Evolutionary conservation across 192 early-diverging fungal genomes (phyloP).

Genomic region (Rhizophagus sp.): DNA sequence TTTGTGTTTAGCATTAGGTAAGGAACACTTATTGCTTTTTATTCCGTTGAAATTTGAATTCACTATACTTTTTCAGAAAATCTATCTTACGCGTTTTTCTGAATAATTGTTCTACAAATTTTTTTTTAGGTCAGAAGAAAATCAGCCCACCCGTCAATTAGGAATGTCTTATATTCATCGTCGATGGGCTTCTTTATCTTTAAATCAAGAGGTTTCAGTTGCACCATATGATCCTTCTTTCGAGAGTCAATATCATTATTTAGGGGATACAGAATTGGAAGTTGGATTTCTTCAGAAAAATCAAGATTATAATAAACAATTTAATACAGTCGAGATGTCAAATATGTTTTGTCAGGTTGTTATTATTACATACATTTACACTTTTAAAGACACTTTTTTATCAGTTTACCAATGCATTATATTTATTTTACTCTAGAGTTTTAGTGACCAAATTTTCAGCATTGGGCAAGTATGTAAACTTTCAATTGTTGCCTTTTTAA

Average conservation of each 20-base stretch:
- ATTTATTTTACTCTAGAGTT: conserved; percentile 42
- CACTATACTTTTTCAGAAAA: not conserved
- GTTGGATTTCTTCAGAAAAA: conserved; percentile 57
- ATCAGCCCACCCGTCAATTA: conserved; percentile 47
- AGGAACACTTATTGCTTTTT: not conserved
- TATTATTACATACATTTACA: not conserved
- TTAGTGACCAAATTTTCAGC: conserved; percentile 81
- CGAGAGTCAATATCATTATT: conserved; percentile 44
- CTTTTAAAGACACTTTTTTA: not conserved
- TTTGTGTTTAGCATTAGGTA: conserved; percentile 84
- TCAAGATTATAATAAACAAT: conserved; percentile 52
- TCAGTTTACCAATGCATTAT: not conserved
- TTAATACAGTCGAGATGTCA: conserved; percentile 76
- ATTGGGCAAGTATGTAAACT: conserved; percentile 57
- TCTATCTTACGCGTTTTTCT: not conserved
- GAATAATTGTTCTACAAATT: not conserved
- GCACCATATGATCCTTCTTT: conserved; percentile 60
- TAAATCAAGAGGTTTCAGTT: conserved; percentile 63
- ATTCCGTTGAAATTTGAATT: conserved; percentile 1
- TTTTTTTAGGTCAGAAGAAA: conserved; percentile 45
- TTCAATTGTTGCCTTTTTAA: not conserved
- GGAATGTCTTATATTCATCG: conserved; percentile 61
- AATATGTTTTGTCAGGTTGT: conserved; percentile 54
- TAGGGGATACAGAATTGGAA: conserved; percentile 55
- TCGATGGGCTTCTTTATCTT: conserved; percentile 64